Percentiles rank a stretch among this genome's conserved stretches.
Conservation (phyloP, 2,329 filamentous ascomycete species). For the Colletotrichum filicis region DNA sequence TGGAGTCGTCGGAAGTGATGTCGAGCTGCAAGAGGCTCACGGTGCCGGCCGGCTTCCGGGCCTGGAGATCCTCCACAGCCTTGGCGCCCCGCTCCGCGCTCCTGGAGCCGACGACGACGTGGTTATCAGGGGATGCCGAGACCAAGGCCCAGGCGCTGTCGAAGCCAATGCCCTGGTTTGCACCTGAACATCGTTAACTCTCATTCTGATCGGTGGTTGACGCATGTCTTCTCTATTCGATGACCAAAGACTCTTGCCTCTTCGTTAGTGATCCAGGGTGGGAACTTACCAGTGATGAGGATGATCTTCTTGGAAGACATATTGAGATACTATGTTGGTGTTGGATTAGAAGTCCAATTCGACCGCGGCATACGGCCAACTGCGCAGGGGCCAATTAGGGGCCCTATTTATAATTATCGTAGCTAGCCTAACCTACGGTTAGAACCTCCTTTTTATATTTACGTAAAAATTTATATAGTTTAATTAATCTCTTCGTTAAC, state of each 20-base stretch:
- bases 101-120: constrained; percentile 52
- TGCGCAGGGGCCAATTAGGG: too few species aligned
- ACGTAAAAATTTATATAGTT: too few species aligned
- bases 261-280: too few species aligned
- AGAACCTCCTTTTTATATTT: too few species aligned
- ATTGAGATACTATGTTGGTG: background rate
- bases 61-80: constrained; percentile 43
- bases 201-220: too few species aligned
- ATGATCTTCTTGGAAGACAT: background rate
- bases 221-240: too few species aligned
- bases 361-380: too few species aligned
- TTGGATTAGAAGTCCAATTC: too few species aligned
- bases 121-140: constrained; percentile 49
- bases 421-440: too few species aligned
- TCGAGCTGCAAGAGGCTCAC: constrained; percentile 70
- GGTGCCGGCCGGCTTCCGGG: constrained; percentile 59
- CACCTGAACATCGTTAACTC: constrained; percentile 40
- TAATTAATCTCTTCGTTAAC: too few species aligned
- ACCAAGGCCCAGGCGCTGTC: constrained; percentile 49
- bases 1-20: constrained; percentile 67
- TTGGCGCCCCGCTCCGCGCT: constrained; percentile 49
- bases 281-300: background rate
- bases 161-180: constrained; percentile 59
- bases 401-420: too few species aligned
- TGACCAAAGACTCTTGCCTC: background rate